Base-by-base conservation (phyloP, 1,284 basidiomycete species). In the Microbotryum saponariae region DNA sequence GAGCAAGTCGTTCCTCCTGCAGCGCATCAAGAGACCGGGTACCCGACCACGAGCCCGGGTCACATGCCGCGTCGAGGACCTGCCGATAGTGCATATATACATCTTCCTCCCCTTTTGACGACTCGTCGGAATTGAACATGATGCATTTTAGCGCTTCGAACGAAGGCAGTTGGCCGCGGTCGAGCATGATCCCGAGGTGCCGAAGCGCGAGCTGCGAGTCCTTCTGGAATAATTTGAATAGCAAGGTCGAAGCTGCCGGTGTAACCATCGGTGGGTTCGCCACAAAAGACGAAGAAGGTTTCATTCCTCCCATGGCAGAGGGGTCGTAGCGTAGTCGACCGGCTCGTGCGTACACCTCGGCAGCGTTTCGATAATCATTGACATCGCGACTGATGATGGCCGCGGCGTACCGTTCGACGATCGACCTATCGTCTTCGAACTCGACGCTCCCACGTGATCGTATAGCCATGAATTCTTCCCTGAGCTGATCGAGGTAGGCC, bases 1-100 rank as follows among this genome's bases (percentile, higher is more conserved):
- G 56, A 23, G 33, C 53, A 7, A 68, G 48, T 3, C 67, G 67
- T 12, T 25, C 51, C 27, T 37, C 50, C 16, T 57, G 57, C 9
- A 68, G 60, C 45, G 33, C 51, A 20, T 68, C 67, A 27, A 66
- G 62, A 21, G 14, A 31, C 12, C 16, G 5, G 20, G 31, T 4
- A 42, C 50, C 58, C n/a, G 46, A n/a, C 23, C 33, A 8, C 23
- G 25, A 46, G 7, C 47, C 25, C 5, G 6, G 31, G 6, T 9
- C 18, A 27, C 66, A 68, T 2, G 60, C 66, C 31, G 52, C 58
- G 44, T 68, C 66, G 58, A 68, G 66, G 5, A 62, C 50, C 6
- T 23, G 2, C 3, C 62, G 58, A 20, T 62, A 64, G 3, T 54
- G 58, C 0, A 60, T 61, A 49, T 68, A 68, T 18, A 56, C 60